Base-by-base conservation (phyloP, 1,284 basidiomycete species). In the Marasmius sp. region DNA sequence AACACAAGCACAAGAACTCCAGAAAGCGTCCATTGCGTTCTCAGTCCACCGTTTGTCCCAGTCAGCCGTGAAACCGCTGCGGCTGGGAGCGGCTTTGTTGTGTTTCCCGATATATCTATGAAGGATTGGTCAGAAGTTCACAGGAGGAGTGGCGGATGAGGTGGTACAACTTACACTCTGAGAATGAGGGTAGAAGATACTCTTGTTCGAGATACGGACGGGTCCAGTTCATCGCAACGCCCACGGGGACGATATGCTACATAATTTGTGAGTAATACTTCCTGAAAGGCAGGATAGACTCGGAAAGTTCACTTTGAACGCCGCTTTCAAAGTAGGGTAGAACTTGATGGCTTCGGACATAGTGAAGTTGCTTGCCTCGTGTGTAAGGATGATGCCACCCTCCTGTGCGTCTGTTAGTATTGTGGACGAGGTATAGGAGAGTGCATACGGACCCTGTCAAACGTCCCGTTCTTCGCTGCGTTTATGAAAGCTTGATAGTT, bases 261-360 rank as follows among this genome's bases (percentile, higher is more conserved):
- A 48, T 3, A 27, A 12, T 16, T n/a, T 48, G 20, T 27, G 27
- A 27, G 27, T 5, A 5, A 27, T 27, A n/a, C 20, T 18, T 14
- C 45, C 41, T 41, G 43, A 45, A 47, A 6, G 11, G 16, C 8
- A 6, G 20, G 37, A 33, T 34, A 14, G 18, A n/a, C 38, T 20
- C 2, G 33, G 39, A 27, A 27, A 12, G 61, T 48, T 39, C 49
- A 64, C 62, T 36, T 55, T 57, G 39, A 67, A 67, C 0, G 62
- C 64, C 1, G 16, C 56, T 0, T 39, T 41, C 2, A 67, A 48
- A 51, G 52, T 52, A 16, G 59, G 57, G 41, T 66, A 66, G 59
- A 62, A 62, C n/a, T 66, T 64, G 7, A 67, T 58, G 12, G 66
- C 65, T 22, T 58, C 60, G 41, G 61, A 61, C 66, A 67, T 67